A percentile compares a stretch with the other conserved stretches of the same genome.
These are phyloP conservation scores for Wallacemonas sp. DNA, from an alignment of 208 protist genomes.

Conservation along the genomic window DNA sequence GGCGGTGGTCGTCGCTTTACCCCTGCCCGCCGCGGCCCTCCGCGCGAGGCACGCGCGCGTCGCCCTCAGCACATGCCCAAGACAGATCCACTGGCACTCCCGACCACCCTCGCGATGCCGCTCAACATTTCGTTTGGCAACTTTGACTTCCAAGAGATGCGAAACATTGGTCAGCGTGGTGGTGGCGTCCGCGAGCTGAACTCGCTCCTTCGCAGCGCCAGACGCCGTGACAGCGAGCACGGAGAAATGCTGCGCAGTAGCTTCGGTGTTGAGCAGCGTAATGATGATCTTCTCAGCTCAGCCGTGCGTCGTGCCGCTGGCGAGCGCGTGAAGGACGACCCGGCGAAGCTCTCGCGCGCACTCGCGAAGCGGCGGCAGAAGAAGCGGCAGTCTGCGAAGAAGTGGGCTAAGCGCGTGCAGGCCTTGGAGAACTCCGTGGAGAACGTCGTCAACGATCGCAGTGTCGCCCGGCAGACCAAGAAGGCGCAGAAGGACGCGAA, in stretches of 20 bases:
- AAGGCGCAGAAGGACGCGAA: conserved; percentile 22
- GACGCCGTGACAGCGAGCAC: conserved; percentile 39
- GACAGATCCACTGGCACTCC: conserved; percentile 5
- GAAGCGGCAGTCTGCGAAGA: conserved; percentile 80
- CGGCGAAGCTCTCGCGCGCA: conserved; percentile 56
- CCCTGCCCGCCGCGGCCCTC: conserved; percentile 12
- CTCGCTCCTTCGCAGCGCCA: conserved; percentile 52
- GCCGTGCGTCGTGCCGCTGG: conserved; percentile 66
- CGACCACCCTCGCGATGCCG: conserved; percentile 42
- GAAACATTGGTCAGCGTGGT: conserved; percentile 61
- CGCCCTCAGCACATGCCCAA: not conserved
- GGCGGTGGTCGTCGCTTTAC: not conserved
- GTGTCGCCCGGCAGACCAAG: conserved; percentile 37
- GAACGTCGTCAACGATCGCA: conserved; percentile 68
- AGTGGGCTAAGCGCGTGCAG: conserved; percentile 70
- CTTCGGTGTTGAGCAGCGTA: conserved; percentile 48
- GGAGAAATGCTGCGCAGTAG: conserved; percentile 36
- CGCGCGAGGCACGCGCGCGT: not conserved
- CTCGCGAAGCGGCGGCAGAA: conserved; percentile 75
- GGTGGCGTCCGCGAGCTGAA: conserved; percentile 78
- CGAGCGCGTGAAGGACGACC: conserved; percentile 76
- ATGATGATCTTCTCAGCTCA: conserved; percentile 52
- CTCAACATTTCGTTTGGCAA: conserved; percentile 76
- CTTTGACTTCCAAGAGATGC: conserved; percentile 82
- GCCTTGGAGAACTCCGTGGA: conserved; percentile 68